phyloP scores from a whole-genome alignment of 352 stramenopile species.

The Globisporangium lucens region DNA sequence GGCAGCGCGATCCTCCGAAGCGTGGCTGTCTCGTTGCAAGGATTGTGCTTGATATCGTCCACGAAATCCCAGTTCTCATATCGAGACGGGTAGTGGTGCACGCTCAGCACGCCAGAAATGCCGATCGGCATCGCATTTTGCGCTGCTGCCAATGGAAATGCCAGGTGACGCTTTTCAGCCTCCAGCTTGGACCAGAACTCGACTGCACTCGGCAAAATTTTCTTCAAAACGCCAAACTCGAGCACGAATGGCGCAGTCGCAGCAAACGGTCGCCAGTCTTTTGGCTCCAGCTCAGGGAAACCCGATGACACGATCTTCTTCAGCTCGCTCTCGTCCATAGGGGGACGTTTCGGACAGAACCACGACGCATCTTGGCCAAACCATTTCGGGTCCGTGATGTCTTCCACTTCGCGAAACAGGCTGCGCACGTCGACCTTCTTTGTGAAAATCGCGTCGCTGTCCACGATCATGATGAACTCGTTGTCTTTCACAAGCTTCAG shows the following conservation, averaged over 20 bases:
- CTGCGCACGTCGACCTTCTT: constrained; percentile 76
- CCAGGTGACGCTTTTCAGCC: constrained; percentile 53
- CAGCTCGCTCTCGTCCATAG: constrained; percentile 37
- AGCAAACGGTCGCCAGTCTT: constrained; percentile 72
- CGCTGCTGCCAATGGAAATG: constrained; percentile 63
- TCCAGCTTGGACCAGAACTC: constrained; percentile 51
- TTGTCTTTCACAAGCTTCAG: constrained; percentile 36
- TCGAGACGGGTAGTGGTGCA: constrained; percentile 77
- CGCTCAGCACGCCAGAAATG: constrained; percentile 66
- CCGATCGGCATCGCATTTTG: constrained; percentile 52
- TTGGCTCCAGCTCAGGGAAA: constrained; percentile 37
- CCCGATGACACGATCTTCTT: constrained; percentile 32
- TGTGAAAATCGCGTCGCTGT: constrained; percentile 81
- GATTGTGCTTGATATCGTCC: constrained; percentile 77
- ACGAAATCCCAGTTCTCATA: constrained; percentile 89
- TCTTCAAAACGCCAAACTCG: constrained; percentile 45
- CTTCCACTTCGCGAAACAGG: constrained; percentile 60
- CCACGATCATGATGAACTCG: constrained; percentile 76
- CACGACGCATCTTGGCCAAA: constrained; percentile 80
- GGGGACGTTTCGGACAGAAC: constrained; percentile 61
- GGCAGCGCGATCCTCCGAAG: constrained; percentile 41
- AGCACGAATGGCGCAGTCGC: constrained; percentile 71
- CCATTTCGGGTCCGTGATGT: constrained; percentile 41
- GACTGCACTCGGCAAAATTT: constrained; percentile 47
- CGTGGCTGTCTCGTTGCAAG: constrained; percentile 41